Percentiles rank a stretch among this genome's conserved stretches.
Evolutionary conservation across 2,329 filamentous ascomycete genomes (phyloP).

Genomic region (Fusarium nematophilum): DNA sequence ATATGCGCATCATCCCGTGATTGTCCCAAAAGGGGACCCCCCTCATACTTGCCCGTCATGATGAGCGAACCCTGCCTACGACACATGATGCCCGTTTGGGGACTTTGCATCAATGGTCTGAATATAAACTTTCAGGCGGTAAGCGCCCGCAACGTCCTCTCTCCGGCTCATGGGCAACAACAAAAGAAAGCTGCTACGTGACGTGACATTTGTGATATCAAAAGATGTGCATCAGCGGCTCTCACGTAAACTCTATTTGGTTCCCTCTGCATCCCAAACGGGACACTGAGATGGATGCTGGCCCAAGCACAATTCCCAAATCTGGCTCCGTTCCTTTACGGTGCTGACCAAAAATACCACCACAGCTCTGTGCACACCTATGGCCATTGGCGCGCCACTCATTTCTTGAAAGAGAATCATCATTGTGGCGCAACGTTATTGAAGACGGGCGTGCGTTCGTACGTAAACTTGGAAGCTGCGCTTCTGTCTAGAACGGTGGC

Average conservation of each 20-base stretch:
- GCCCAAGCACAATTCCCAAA: conserved; percentile 13
- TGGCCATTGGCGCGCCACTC: not conserved
- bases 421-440: conserved; percentile 33
- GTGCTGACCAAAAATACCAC: conserved; percentile 3
- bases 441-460: conserved; percentile 11
- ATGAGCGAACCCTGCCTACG: not conserved
- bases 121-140: conserved; percentile 25
- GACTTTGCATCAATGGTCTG: conserved; percentile 2
- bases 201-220: conserved; percentile 1
- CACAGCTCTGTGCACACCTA: not conserved
- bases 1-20: not conserved
- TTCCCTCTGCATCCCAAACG: conserved; percentile 3
- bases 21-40: not conserved
- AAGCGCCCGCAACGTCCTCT: conserved; percentile 31
- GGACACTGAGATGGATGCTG: conserved; percentile 7
- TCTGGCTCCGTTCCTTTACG: conserved; percentile 5
- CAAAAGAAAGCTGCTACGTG: not conserved
- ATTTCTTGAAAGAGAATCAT: conserved; percentile 13
- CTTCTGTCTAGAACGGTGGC: not conserved
- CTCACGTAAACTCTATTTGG: conserved; percentile 24
- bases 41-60: not conserved
- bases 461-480: conserved; percentile 10
- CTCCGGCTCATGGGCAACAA: conserved; percentile 1
- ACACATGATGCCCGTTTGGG: conserved; percentile 2
- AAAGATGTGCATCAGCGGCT: conserved; percentile 29